Base-by-base conservation (phyloP, 1,139 yeast genomes). In the Hanseniaspora uvarum region DNA sequence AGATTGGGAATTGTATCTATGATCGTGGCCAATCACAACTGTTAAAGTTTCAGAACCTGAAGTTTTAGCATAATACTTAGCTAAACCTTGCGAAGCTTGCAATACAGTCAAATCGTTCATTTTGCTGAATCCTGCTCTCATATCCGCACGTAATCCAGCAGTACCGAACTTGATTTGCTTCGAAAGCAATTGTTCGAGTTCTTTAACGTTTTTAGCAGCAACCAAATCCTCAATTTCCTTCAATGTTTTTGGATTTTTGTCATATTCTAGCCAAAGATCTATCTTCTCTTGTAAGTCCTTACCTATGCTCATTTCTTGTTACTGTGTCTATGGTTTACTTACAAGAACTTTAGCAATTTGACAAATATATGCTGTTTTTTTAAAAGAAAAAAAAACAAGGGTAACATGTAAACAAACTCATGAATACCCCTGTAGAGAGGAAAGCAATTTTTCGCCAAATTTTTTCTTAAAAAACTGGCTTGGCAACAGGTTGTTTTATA, bases 11-110 rank as follows among this genome's bases (percentile, higher is more conserved):
- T 88, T 77, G 69, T 75, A 82, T 44, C 98, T 73, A 66, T 92
- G 97, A 65, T 92, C 98, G 68, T 88, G 89, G 1, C 97, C 97
- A 45, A 92, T 72, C 0, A 88, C 96, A 21, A 87, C 73, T 0
- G 76, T 75, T 12, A 71, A 69, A 30, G 62, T 56, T 2, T 68
- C 63, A 21, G 68, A 67, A n/a, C 65, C 63, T 12, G 37, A 30
- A 11, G 28, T 28, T 10, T 19, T 24, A n/a, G 62, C 57, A 23
- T 60, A 59, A 65, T 85, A 86, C 54, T 70, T 70, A 0, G 95
- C 85, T 33, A 92, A 72, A 0, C 97, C 98, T 63, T 89, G 97
- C 0, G 96, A 81, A 0, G 97, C 94, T 68, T 89, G 97, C 44
- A 86, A 65, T 1, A 92, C 85, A 0, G 96, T 88, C 12, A 92